Percentiles rank a stretch among this genome's conserved stretches.
phyloP scores from a whole-genome alignment of 345 rosid species.

The Limnanthes douglasii region DNA sequence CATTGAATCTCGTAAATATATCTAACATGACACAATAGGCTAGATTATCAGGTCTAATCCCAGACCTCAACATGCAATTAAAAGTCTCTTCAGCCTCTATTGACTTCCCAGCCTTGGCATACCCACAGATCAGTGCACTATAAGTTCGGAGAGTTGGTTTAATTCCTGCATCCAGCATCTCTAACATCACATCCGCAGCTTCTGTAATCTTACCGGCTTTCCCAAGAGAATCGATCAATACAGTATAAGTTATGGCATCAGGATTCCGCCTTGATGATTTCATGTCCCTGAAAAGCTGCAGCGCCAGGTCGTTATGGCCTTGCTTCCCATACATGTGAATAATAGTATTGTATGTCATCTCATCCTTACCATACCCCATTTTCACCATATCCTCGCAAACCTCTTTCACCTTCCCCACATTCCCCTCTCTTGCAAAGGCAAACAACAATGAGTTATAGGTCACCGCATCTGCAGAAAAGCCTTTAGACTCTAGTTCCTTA shows the following conservation, averaged over 20 bases:
- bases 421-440: slow-evolving; percentile 88
- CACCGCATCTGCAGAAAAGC: slow-evolving; percentile 77
- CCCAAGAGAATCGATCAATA: slow-evolving; percentile 86
- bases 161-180: slow-evolving; percentile 73
- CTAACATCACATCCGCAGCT: slow-evolving; percentile 72
- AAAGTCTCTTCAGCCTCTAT: slow-evolving; percentile 69
- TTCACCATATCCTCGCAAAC: slow-evolving; percentile 62
- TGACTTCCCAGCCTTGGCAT: slow-evolving; percentile 82
- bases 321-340: slow-evolving; percentile 96
- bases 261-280: slow-evolving; percentile 51
- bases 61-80: slow-evolving; percentile 61
- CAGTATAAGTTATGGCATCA: slow-evolving; percentile 81
- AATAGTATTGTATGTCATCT: slow-evolving; percentile 81
- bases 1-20: slow-evolving; percentile 49
- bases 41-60: slow-evolving; percentile 65
- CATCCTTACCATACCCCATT: slow-evolving; percentile 68
- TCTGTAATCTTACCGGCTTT: slow-evolving; percentile 60
- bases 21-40: slow-evolving; percentile 89
- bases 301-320: slow-evolving; percentile 58
- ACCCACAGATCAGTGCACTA: slow-evolving; percentile 91
- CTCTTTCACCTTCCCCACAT: slow-evolving; percentile 57
- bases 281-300: slow-evolving; percentile 76
- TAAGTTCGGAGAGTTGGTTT: slow-evolving; percentile 81
- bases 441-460: slow-evolving; percentile 77
- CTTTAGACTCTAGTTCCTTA: slow-evolving; percentile 54